Conservation (phyloP, 441 rosid genomes). For the Omphalea diandra region DNA sequence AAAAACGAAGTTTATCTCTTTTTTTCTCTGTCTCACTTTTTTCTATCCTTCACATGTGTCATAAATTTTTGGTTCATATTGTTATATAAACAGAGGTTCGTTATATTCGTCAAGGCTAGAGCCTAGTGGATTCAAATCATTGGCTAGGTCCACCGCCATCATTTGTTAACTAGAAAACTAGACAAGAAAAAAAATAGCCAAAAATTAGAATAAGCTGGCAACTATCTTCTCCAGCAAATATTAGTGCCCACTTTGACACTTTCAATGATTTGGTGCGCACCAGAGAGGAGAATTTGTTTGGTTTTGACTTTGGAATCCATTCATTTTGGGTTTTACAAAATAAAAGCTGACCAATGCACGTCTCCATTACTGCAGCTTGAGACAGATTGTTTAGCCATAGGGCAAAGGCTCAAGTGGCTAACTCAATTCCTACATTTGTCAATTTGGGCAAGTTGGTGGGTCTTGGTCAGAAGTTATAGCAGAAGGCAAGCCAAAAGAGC, state of each 20-base stretch:
- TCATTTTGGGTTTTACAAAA: not conserved
- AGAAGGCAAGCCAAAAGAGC: not conserved
- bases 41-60: too few relatives aligned
- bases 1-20: too few relatives aligned
- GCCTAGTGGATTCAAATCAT: not conserved
- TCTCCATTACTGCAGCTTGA: not conserved
- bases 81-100: too few relatives aligned
- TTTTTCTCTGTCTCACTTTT: too few relatives aligned
- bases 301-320: not conserved
- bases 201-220: conserved; percentile 15
- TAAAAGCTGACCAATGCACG: not conserved
- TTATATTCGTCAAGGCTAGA: conserved; percentile 4
- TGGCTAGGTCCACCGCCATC: conserved; percentile 9
- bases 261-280: not conserved
- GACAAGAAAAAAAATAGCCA: not conserved
- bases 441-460: not conserved
- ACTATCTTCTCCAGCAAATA: not conserved
- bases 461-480: conserved; percentile 5
- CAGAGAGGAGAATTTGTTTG: not conserved
- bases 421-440: too few relatives aligned
- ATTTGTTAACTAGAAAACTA: too few relatives aligned
- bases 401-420: too few relatives aligned
- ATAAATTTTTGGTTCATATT: too few relatives aligned
- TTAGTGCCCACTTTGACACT: not conserved
- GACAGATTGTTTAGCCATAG: too few relatives aligned